Base-by-base conservation (phyloP, 148 eudicot genomes). In the Diospyros kaki region DNA sequence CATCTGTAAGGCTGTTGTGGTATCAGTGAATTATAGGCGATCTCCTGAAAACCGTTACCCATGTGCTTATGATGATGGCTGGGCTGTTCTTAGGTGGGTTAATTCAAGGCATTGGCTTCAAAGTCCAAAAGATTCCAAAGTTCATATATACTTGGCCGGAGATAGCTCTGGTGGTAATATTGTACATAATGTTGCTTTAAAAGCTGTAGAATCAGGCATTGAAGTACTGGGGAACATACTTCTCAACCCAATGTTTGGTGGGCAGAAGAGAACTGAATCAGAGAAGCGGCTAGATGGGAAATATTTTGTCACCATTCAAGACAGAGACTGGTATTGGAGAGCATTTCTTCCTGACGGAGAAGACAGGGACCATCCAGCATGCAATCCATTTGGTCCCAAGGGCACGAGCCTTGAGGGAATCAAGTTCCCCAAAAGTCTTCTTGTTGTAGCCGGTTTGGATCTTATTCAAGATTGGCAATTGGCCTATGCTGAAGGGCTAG, bases 111-210 rank as follows among this genome's bases (percentile, higher is more conserved):
- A 85, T 0, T 93, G 98, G 93, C 82, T 93, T 0, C 53, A 72
- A 6, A 93, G 98, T 52, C 91, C 93, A 1, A 82, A 68, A 13
- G 84, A 82, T 18, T 60, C 72, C 0, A 89, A 84, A 38, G 98
- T 84, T 0, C 82, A 89, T 66, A 86, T 90, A 1, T 93, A 89
- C 53, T 73, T 93, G 28, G 84, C 89, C 2, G 98, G 98, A 0
- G 98, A 93, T 72, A 93, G 98, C 75, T 93, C 98, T 0, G 98
- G 98, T 1, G 98, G 98, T 4, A 93, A 93, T 70, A 93, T 93
- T 14, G 95, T 87, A 0, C 98, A 93, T 63, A 91, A 93, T 76
- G 96, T 90, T 0, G 97, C 95, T 0, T 90, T 83, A 1, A 81
- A 53, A 63, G 97, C 96, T 0, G 86, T 93, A 0, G 86, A 90